Evolutionary conservation across 495 filamentous ascomycete species (phyloP).

Genomic region (Xylaria palmicola): DNA sequence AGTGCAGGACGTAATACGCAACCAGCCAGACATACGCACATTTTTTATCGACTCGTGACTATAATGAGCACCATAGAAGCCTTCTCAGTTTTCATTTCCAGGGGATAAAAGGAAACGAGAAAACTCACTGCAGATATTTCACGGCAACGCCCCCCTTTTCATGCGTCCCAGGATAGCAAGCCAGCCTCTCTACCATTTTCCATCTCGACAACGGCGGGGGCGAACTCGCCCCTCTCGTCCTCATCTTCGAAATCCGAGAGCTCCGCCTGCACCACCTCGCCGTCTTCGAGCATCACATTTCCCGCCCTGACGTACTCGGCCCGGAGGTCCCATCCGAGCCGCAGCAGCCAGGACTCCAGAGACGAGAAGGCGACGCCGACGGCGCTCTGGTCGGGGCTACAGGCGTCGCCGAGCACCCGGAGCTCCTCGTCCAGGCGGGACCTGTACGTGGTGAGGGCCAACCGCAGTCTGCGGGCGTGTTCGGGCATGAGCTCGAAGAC

Average conservation of each 20-base stretch:
- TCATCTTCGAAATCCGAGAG: conserved; percentile 72
- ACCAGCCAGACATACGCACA: too few relatives aligned
- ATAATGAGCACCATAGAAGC: too few relatives aligned
- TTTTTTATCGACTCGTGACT: too few relatives aligned
- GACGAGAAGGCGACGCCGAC: conserved; percentile 39
- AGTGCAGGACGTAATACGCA: too few relatives aligned
- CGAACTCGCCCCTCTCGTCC: conserved; percentile 83
- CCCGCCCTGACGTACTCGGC: conserved; percentile 46
- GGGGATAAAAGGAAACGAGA: too few relatives aligned
- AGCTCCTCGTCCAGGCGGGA: conserved; percentile 40
- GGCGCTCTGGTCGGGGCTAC: conserved; percentile 33
- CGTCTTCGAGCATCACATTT: conserved; percentile 68
- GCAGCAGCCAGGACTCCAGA: conserved; percentile 46
- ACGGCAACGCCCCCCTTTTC: too few relatives aligned
- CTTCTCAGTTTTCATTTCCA: too few relatives aligned
- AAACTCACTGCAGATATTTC: too few relatives aligned
- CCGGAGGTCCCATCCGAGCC: conserved; percentile 47
- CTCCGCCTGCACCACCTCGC: conserved; percentile 77
- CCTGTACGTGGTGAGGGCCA: conserved; percentile 44
- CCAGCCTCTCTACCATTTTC: conserved; percentile 52
- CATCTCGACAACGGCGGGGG: conserved; percentile 77
- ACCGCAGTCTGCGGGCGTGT: conserved; percentile 30
- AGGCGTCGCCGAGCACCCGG: conserved; percentile 24
- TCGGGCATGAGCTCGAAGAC: conserved; percentile 53
- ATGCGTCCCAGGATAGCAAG: conserved; percentile 42